phyloP scores from a whole-genome alignment of 2,329 filamentous ascomycete genomes.

The Plenodomus biglobosus region DNA sequence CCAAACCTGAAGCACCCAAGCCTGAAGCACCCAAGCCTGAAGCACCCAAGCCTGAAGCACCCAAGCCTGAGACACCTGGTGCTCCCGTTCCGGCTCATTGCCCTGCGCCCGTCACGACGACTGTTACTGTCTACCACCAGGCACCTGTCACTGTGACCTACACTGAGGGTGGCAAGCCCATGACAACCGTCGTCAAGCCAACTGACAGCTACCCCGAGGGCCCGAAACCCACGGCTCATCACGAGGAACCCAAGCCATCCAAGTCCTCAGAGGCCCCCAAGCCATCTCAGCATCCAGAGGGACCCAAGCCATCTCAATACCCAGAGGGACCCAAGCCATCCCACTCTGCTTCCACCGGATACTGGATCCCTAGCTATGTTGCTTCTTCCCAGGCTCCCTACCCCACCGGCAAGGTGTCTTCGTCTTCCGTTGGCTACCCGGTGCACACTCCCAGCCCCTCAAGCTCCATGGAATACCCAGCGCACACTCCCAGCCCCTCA shows the following conservation, averaged over 20 bases:
- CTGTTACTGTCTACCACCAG: conserved; percentile 19
- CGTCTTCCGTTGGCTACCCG: not conserved
- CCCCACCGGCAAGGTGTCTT: conserved; percentile 19
- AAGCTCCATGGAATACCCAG: not conserved
- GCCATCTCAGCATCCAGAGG: conserved; percentile 2
- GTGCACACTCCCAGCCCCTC: not conserved
- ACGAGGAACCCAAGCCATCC: conserved; percentile 1
- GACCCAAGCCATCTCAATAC: conserved; percentile 11
- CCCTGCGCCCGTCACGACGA: conserved; percentile 30
- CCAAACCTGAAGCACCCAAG: conserved; percentile 11
- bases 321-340: not conserved
- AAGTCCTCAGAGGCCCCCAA: not conserved
- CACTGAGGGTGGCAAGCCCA: conserved; percentile 23
- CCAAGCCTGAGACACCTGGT: not conserved
- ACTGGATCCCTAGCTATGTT: conserved; percentile 8
- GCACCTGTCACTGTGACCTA: conserved; percentile 25
- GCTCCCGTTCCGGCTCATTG: conserved; percentile 11
- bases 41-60: no score
- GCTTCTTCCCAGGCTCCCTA: conserved; percentile 18
- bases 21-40: conserved; percentile 11
- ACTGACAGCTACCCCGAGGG: not conserved
- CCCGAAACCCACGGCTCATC: no score
- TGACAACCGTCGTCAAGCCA: conserved; percentile 26
- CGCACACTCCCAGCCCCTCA: not conserved
- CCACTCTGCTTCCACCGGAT: conserved; percentile 3